Evolutionary conservation across 2,329 filamentous ascomycete genomes (phyloP).

Genomic region (Microdochium trichocladiopsis): DNA sequence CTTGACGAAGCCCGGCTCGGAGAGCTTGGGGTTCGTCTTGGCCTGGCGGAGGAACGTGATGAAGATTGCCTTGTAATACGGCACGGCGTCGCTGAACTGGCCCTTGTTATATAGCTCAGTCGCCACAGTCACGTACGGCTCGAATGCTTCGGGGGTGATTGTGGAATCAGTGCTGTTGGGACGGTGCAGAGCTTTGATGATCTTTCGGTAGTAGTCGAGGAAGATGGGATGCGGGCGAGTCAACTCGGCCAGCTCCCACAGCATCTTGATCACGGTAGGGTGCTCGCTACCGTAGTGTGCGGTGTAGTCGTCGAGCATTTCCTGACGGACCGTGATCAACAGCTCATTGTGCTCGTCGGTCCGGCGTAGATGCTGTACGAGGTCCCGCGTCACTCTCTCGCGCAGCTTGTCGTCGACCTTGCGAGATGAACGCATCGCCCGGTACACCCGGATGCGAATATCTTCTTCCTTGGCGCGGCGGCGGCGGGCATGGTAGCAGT

Average conservation of each 20-base stretch:
- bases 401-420: conserved; percentile 20
- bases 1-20: conserved; percentile 22
- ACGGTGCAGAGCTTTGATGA: conserved; percentile 19
- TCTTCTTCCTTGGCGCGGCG: conserved; percentile 26
- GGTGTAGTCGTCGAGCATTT: conserved; percentile 27
- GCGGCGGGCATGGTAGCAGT: conserved; percentile 33
- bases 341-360: conserved; percentile 21
- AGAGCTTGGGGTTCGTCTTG: conserved; percentile 22
- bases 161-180: conserved; percentile 24
- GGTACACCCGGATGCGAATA: conserved; percentile 22
- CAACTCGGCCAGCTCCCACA: conserved; percentile 26
- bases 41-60: conserved; percentile 25
- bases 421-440: conserved; percentile 18
- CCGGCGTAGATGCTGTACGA: conserved; percentile 17
- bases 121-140: conserved; percentile 26
- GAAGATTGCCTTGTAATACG: conserved; percentile 25
- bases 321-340: conserved; percentile 27
- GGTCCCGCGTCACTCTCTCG: conserved; percentile 12
- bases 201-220: conserved; percentile 28
- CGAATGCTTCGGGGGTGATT: conserved; percentile 26
- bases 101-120: conserved; percentile 28
- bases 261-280: conserved; percentile 23
- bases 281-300: conserved; percentile 24
- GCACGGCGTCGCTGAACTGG: conserved; percentile 25
- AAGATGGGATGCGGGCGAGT: conserved; percentile 25